Conservation (phyloP, 768 basidiomycete species). For the Galerina marginata region DNA sequence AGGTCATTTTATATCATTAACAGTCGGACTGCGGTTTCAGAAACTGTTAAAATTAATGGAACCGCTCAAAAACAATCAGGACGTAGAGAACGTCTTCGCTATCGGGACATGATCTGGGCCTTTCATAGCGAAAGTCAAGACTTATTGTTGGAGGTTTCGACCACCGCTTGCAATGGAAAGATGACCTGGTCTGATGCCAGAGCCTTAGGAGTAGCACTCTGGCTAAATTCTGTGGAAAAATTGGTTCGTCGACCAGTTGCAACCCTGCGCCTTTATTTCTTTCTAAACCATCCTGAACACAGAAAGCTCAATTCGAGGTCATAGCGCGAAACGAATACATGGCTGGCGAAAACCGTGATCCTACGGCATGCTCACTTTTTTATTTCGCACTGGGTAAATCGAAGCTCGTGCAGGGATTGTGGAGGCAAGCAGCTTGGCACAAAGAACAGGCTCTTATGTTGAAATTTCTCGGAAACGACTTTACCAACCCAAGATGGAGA, state of each 20-base stretch:
- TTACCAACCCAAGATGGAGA: slow-evolving; percentile 81
- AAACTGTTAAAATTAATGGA: slow-evolving; percentile 50
- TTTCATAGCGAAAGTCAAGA: slow-evolving; percentile 96
- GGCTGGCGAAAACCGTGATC: slow-evolving; percentile 86
- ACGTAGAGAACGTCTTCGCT: slow-evolving; percentile 79
- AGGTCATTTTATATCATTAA: slow-evolving; percentile 90
- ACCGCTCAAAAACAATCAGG: slow-evolving; percentile 52
- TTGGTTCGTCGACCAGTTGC: slow-evolving; percentile 58
- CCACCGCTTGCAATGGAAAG: slow-evolving; percentile 77
- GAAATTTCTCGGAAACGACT: slow-evolving; percentile 92
- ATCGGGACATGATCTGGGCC: slow-evolving; percentile 96
- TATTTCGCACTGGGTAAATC: slow-evolving; percentile 95
- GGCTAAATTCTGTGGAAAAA: slow-evolving; percentile 80
- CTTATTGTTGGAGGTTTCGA: slow-evolving; percentile 73
- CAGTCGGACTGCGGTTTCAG: slow-evolving; percentile 53
- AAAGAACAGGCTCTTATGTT: slow-evolving; percentile 89
- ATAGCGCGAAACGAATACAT: slow-evolving; percentile 95
- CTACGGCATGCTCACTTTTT: slow-evolving; percentile 85
- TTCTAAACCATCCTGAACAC: not conserved
- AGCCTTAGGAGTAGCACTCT: slow-evolving; percentile 84
- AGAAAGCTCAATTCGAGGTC: slow-evolving; percentile 84
- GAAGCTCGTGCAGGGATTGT: slow-evolving; percentile 91
- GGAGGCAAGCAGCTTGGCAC: slow-evolving; percentile 95
- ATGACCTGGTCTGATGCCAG: slow-evolving; percentile 91
- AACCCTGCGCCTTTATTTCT: not conserved